These are phyloP conservation scores for Petunia axillaris DNA, from an alignment of 257 asterid genomes.

Conservation along the genomic window DNA sequence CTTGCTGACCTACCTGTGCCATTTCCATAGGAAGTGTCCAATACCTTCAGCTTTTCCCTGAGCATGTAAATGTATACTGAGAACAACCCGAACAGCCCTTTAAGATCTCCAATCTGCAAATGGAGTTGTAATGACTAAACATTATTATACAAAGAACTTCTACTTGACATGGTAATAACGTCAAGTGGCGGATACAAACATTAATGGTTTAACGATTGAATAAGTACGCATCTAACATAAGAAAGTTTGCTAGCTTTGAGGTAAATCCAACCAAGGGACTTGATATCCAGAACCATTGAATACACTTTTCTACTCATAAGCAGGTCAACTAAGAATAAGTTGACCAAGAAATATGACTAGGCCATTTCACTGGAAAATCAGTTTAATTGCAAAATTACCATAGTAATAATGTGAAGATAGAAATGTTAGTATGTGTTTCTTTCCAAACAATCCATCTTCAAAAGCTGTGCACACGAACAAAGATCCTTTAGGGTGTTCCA, in stretches of 20 bases:
- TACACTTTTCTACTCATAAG: background rate
- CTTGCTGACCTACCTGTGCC: conserved; percentile 65
- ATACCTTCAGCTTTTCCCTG: conserved; percentile 73
- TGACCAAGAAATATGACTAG: background rate
- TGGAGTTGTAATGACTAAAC: conserved; percentile 20
- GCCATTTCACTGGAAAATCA: background rate
- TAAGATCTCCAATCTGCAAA: conserved; percentile 91
- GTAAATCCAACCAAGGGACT: background rate
- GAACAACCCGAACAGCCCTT: conserved; percentile 83
- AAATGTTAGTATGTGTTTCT: background rate
- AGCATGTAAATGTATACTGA: conserved; percentile 64
- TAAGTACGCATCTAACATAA: conserved; percentile 3
- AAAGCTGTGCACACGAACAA: background rate
- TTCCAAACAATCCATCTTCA: background rate
- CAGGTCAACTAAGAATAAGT: background rate
- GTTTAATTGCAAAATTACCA: background rate
- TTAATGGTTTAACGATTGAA: background rate
- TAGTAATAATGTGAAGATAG: background rate
- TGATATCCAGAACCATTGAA: background rate
- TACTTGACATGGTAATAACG: background rate
- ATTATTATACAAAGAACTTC: background rate
- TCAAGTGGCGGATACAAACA: background rate
- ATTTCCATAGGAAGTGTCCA: conserved; percentile 69
- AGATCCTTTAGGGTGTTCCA: background rate
- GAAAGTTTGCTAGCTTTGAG: background rate